Conservation (phyloP, 306 rosid species). For the Lablab purpureus region DNA sequence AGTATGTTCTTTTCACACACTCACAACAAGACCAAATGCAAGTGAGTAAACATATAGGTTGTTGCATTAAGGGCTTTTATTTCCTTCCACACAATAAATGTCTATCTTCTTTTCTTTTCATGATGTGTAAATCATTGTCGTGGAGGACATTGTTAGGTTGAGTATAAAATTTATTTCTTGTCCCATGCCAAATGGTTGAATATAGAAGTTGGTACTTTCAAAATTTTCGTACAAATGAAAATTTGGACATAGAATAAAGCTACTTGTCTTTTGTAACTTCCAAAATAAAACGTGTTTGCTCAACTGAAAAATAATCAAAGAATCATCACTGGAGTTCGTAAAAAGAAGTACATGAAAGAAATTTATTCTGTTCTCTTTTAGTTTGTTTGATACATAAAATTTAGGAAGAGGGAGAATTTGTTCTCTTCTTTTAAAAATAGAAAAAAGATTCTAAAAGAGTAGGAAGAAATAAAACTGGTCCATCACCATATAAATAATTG, state of each 20-base stretch:
- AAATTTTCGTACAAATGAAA: not conserved
- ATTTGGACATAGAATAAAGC: not conserved
- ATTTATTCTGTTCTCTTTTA: not conserved
- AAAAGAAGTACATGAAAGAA: not conserved
- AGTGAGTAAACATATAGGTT: not conserved
- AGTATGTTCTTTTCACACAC: no score
- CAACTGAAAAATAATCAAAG: not conserved
- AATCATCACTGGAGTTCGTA: not conserved
- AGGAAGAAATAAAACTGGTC: not conserved
- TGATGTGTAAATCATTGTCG: not conserved
- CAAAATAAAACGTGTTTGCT: not conserved
- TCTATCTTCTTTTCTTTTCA: not conserved
- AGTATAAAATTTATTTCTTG: not conserved
- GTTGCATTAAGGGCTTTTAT: not conserved
- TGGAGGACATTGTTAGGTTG: not conserved
- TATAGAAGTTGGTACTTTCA: constrained; percentile 9
- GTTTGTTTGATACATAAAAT: not conserved
- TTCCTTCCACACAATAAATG: not conserved
- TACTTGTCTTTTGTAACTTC: not conserved
- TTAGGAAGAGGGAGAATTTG: not conserved
- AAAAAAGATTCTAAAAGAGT: not conserved
- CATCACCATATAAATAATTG: constrained; percentile 1
- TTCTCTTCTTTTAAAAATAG: not conserved
- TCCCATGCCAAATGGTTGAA: not conserved
- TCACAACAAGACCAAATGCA: no score